These are phyloP conservation scores for Exophiala lecanii-corni DNA, from an alignment of 2,329 filamentous ascomycete species.

Conservation along the genomic window DNA sequence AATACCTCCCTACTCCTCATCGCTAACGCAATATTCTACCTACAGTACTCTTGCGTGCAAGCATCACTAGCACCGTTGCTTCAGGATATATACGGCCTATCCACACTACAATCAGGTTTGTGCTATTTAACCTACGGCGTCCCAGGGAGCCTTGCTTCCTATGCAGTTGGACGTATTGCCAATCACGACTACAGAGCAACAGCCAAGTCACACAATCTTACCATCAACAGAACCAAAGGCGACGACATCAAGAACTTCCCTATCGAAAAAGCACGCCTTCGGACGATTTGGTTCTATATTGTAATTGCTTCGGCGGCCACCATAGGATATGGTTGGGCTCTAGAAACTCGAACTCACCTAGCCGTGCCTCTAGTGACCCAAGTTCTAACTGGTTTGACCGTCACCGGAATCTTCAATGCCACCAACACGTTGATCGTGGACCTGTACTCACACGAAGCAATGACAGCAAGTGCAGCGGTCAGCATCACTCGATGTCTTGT, in stretches of 20 bases:
- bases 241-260: slow-evolving; percentile 45
- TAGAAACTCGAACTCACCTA: slow-evolving; percentile 28
- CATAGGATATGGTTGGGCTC: slow-evolving; percentile 32
- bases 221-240: slow-evolving; percentile 31
- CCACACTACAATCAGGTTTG: slow-evolving; percentile 26
- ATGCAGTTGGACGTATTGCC: slow-evolving; percentile 26
- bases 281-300: slow-evolving; percentile 28
- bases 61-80: slow-evolving; percentile 21
- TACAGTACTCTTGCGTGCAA: slow-evolving; percentile 11
- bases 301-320: slow-evolving; percentile 27
- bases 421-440: slow-evolving; percentile 38
- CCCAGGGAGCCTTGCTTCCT: slow-evolving; percentile 22
- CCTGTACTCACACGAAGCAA: slow-evolving; percentile 31
- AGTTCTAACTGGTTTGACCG: slow-evolving; percentile 35
- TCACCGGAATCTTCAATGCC: slow-evolving; percentile 34
- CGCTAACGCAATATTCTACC: slow-evolving; percentile 16
- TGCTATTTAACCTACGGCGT: slow-evolving; percentile 29
- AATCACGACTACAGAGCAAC: slow-evolving; percentile 25
- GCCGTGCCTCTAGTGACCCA: slow-evolving; percentile 37
- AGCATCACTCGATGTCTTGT: slow-evolving; percentile 36
- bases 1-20: slow-evolving; percentile 12
- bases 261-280: slow-evolving; percentile 30
- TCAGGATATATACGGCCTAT: slow-evolving; percentile 15
- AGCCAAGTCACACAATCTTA: slow-evolving; percentile 7
- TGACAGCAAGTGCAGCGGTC: slow-evolving; percentile 36